These are phyloP conservation scores for Hericium coralloides DNA, from an alignment of 768 basidiomycete species.

Conservation along the genomic window DNA sequence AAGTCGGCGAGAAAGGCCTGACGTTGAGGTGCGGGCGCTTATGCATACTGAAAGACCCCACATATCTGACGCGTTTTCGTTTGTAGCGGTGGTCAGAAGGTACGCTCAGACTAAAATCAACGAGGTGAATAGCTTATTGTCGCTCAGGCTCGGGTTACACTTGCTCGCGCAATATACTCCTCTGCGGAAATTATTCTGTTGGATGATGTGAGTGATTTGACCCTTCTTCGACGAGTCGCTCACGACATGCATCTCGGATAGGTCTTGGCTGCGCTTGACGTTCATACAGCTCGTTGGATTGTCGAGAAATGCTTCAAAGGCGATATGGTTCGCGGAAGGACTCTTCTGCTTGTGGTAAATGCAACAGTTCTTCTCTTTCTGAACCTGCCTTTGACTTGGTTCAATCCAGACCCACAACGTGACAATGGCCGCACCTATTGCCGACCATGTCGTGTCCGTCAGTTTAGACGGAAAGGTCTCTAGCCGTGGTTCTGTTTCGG, in stretches of 20 bases:
- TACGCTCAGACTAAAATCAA: not conserved
- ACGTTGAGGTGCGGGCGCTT: conserved; percentile 24
- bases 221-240: not conserved
- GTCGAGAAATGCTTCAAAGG: conserved; percentile 42
- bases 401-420: conserved; percentile 41
- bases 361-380: not conserved
- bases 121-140: conserved; percentile 20
- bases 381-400: not conserved
- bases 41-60: not conserved
- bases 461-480: conserved; percentile 42
- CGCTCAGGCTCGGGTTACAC: conserved; percentile 35
- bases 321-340: conserved; percentile 39
- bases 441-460: conserved; percentile 48
- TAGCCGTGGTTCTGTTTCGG: conserved; percentile 40
- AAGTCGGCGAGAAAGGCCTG: conserved; percentile 53
- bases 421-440: conserved; percentile 42
- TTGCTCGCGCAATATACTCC: conserved; percentile 53
- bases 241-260: conserved; percentile 2
- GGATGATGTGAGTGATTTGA: conserved; percentile 48
- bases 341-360: conserved; percentile 43
- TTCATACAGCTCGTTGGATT: conserved; percentile 43
- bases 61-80: not conserved
- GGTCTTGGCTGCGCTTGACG: conserved; percentile 42
- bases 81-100: conserved; percentile 45
- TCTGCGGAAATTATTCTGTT: conserved; percentile 54